Evolutionary conservation across 78 protist genomes (phyloP).

Genomic region (Pigoraptor vietnamica): DNA sequence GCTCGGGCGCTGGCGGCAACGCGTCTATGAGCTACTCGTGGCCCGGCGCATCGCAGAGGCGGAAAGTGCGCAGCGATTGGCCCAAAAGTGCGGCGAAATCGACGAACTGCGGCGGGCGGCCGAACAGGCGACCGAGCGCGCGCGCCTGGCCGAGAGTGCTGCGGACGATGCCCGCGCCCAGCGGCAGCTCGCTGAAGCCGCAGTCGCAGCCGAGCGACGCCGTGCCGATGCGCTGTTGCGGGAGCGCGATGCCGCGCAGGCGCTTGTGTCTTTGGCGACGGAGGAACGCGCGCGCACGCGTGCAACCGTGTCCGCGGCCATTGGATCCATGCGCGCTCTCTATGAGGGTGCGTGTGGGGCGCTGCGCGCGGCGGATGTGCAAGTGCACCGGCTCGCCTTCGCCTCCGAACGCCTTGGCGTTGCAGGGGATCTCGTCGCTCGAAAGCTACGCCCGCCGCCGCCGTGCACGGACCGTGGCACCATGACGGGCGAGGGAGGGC

Average conservation of each 20-base stretch:
- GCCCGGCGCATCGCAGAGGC: not conserved
- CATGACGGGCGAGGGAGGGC: not conserved
- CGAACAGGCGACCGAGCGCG: not conserved
- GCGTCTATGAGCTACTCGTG: not conserved
- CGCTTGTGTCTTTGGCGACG: not conserved
- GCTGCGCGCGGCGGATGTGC: not conserved
- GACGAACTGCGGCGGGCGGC: not conserved
- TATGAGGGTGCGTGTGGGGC: not conserved
- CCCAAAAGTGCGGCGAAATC: not conserved
- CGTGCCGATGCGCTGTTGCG: too few relatives aligned
- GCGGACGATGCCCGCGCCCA: not conserved
- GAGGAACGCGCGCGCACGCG: not conserved
- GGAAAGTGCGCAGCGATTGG: not conserved
- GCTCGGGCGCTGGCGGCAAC: not conserved
- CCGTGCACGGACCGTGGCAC: not conserved
- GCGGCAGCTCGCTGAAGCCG: not conserved
- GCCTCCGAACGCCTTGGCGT: not conserved
- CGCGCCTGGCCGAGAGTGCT: not conserved
- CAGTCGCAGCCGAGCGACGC: not conserved
- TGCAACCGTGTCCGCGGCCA: not conserved
- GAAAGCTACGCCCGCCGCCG: not conserved
- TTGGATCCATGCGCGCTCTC: not conserved
- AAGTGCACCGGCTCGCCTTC: not conserved
- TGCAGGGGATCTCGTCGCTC: not conserved
- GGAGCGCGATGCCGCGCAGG: too few relatives aligned